Conservation (phyloP, 805 yeast species). For the Metschnikowia sp. region DNA sequence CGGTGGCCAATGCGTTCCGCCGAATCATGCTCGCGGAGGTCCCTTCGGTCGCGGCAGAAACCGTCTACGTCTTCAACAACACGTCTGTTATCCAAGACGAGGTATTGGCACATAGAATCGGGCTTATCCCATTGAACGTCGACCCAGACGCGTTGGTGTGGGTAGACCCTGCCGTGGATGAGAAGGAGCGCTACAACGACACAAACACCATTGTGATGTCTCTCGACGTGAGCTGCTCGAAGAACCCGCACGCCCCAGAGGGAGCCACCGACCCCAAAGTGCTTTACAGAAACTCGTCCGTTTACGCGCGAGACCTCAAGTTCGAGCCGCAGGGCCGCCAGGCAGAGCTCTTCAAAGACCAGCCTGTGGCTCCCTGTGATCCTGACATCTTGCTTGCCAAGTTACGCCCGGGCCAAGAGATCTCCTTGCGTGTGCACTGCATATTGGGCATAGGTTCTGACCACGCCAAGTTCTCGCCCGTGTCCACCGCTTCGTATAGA, state of each 20-base stretch:
- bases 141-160: constrained; percentile 88
- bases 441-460: constrained; percentile 88
- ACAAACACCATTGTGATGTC: constrained; percentile 85
- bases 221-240: constrained; percentile 78
- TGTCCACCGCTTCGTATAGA: constrained; percentile 93
- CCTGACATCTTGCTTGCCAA: constrained; percentile 90
- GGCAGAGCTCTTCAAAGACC: constrained; percentile 59
- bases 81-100: constrained; percentile 97
- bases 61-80: constrained; percentile 85
- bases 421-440: constrained; percentile 85
- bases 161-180: constrained; percentile 67
- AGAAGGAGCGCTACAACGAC: constrained; percentile 69
- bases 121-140: constrained; percentile 83
- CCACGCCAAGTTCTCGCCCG: constrained; percentile 98
- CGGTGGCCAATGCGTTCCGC: constrained; percentile 93
- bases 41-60: constrained; percentile 93
- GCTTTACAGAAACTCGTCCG: constrained; percentile 76
- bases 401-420: constrained; percentile 96
- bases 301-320: constrained; percentile 84
- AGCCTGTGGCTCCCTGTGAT: constrained; percentile 73
- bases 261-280: constrained; percentile 78
- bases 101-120: constrained; percentile 92
- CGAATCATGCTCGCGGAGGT: constrained; percentile 96
- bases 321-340: constrained; percentile 93
- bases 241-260: constrained; percentile 78